Conservation (phyloP, 1,284 basidiomycete genomes). For the Ustilago cynodontis region DNA sequence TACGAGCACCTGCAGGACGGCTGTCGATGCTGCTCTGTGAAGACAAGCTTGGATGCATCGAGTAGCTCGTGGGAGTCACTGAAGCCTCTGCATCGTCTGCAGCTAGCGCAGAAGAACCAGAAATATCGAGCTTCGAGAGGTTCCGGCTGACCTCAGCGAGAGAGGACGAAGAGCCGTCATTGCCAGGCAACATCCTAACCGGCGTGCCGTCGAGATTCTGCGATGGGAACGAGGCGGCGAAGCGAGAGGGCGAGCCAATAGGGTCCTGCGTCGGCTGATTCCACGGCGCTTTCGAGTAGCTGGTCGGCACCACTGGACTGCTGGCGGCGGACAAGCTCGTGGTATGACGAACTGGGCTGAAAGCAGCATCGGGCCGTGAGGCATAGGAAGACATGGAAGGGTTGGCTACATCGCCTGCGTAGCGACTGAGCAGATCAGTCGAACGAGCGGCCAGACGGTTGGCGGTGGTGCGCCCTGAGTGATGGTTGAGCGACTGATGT, state of each 20-base stretch:
- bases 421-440: slow-evolving; percentile 20
- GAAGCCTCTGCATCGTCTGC: slow-evolving; percentile 11
- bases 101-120: slow-evolving; percentile 34
- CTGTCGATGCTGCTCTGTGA: slow-evolving; percentile 20
- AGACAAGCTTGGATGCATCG: slow-evolving; percentile 16
- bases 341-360: slow-evolving; percentile 40
- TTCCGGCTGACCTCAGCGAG: slow-evolving; percentile 28
- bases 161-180: slow-evolving; percentile 24
- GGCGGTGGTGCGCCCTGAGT: slow-evolving; percentile 35
- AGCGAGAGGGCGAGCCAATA: slow-evolving; percentile 51
- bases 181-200: slow-evolving; percentile 15
- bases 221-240: slow-evolving; percentile 41
- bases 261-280: slow-evolving; percentile 38
- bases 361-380: slow-evolving; percentile 26
- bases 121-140: slow-evolving; percentile 43
- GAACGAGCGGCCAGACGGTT: slow-evolving; percentile 42
- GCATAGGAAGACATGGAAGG: slow-evolving; percentile 20
- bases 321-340: slow-evolving; percentile 37
- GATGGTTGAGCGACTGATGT: slow-evolving; percentile 62
- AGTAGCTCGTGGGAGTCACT: slow-evolving; percentile 8
- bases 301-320: slow-evolving; percentile 38
- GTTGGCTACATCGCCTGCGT: slow-evolving; percentile 14
- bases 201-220: slow-evolving; percentile 28
- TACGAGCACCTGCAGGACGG: slow-evolving; percentile 16
- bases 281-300: slow-evolving; percentile 43